Percentiles rank a stretch among this genome's conserved stretches.
Evolutionary conservation across 2,329 filamentous ascomycete genomes (phyloP).

Genomic region (Sporothrix globosa): DNA sequence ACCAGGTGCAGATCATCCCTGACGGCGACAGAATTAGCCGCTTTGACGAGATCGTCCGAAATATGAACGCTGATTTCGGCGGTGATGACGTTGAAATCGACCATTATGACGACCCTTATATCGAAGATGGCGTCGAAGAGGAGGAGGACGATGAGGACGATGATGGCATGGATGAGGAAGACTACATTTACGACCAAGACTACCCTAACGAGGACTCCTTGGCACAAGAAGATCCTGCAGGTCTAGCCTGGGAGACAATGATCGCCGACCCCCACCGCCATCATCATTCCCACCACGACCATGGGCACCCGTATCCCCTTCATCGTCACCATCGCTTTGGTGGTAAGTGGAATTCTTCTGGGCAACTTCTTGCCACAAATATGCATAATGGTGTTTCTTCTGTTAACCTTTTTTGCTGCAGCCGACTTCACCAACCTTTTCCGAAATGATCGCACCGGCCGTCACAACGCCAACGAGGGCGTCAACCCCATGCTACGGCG

Average conservation of each 20-base stretch:
- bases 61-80: conserved; percentile 27
- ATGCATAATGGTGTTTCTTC: not conserved
- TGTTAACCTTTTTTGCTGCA: not conserved
- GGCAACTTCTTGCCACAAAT: not conserved
- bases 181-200: conserved; percentile 64
- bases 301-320: conserved; percentile 42
- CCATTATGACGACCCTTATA: conserved; percentile 56
- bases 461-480: conserved; percentile 72
- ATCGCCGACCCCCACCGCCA: conserved; percentile 55
- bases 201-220: conserved; percentile 56
- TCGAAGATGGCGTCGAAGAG: conserved; percentile 63
- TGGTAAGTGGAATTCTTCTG: conserved; percentile 40
- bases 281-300: conserved; percentile 46
- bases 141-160: conserved; percentile 69
- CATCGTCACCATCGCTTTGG: conserved; percentile 56
- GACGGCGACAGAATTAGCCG: conserved; percentile 57
- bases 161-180: conserved; percentile 70
- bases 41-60: conserved; percentile 42
- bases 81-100: conserved; percentile 55
- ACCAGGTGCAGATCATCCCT: conserved; percentile 51
- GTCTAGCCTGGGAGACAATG: conserved; percentile 61
- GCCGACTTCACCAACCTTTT: conserved; percentile 54
- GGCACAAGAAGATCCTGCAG: conserved; percentile 45
- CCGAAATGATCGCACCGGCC: conserved; percentile 58
- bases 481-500: conserved; percentile 84